These are phyloP conservation scores for Septoria linicola DNA, from an alignment of 2,329 filamentous ascomycete species.

Conservation along the genomic window DNA sequence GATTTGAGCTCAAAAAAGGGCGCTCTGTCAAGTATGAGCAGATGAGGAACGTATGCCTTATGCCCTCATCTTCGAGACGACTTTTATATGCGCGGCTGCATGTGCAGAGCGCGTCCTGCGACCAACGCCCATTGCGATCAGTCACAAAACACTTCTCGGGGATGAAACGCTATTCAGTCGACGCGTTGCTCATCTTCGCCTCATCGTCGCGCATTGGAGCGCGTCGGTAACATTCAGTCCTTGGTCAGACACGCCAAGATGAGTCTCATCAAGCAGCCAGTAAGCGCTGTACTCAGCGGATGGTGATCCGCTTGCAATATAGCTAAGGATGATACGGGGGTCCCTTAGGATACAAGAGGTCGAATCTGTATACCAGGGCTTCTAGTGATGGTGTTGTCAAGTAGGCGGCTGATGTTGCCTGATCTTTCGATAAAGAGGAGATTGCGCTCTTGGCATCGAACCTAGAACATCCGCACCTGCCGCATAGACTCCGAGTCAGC, in stretches of 20 bases:
- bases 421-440: neutral
- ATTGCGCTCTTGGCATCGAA: neutral
- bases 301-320: neutral
- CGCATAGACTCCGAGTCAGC: too few species aligned
- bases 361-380: neutral
- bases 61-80: neutral
- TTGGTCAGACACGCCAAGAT: constrained; percentile 8
- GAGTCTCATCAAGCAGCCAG: neutral
- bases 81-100: neutral
- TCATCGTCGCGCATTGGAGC: neutral
- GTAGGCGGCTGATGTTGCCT: neutral
- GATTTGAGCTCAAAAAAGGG: too few species aligned
- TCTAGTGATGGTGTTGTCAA: neutral
- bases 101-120: neutral
- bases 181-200: neutral
- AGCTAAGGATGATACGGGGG: neutral
- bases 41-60: neutral
- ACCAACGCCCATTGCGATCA: neutral
- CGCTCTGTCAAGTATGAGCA: neutral
- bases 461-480: neutral
- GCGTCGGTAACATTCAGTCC: neutral
- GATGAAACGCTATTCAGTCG: neutral
- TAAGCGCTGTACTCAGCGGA: neutral
- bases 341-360: neutral
- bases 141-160: neutral